Evolutionary conservation across 495 filamentous ascomycete species (phyloP), one percentile per base, ranked within the genome.

Genomic region (Polyplosphaeria fusca): DNA sequence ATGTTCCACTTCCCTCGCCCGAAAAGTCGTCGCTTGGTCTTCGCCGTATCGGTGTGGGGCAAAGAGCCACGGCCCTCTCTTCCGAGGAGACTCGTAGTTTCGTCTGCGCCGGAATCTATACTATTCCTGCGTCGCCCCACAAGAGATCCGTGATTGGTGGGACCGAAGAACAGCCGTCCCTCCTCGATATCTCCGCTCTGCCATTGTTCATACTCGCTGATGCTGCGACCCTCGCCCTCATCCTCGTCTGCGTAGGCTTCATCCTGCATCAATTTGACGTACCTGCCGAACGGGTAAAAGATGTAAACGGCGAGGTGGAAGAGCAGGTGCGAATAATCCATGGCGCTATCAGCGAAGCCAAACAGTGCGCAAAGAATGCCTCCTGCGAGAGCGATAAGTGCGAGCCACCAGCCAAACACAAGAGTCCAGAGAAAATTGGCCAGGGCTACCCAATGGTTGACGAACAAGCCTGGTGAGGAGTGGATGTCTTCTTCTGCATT

Each of bases 121-220:
- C 92, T 96, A 58, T 86, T 83, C 60, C 93, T 82, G 60, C 91
- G 86, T 28, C 89, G 84, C n/a, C 93, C 93, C 37, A 98, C 74
- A 46, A 98, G 83, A 11, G 89, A 91, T 56, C 89, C 41, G 5
- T 20, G 81, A 50, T 74, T 73, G 51, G 82, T 83, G 14, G 93
- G 93, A 4, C 93, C 94, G 69, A 99, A 99, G 76, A 97, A 97
- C 7, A 96, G 80, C 13, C 91, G 79, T 3, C 93, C 93, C 71
- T 96, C 88, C 71, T 99, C 93, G 30, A 99, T 75, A 68, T 99
- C 93, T 32, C 93, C 93, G 63, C 86, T 95, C 69, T 99, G 93
- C 93, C 93, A 99, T 69, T 95, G 91, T 69, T 97, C 93, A 71
- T 99, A 99, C 72, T 99, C 93, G 67, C 89, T 95, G 68, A 99